Evolutionary conservation across 225 moss, liverwort and hornwort species (phyloP), one percentile per base, ranked within the genome.

Genomic region (Polytrichum formosum): DNA sequence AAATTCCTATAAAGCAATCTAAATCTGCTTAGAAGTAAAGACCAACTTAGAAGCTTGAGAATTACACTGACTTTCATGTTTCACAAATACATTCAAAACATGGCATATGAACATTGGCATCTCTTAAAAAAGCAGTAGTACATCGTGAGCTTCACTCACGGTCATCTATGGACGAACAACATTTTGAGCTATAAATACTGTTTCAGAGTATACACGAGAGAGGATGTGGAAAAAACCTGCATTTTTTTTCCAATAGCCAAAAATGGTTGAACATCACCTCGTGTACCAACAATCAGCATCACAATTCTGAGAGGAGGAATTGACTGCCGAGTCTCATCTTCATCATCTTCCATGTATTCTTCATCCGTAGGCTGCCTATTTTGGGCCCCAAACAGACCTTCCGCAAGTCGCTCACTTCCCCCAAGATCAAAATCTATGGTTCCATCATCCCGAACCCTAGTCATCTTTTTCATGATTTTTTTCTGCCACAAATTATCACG

Each of bases 221-320:
- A 46, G 46, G 13, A 46, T 46, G 61, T 10, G 26, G 73, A 33
- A 1, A 35, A 53, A 5, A 88, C 96, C 96, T 98, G 97, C 85
- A 98, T 78, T 80, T 82, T 88, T 74, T 90, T 92, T 69, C 97
- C 97, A 53, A 98, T 90, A 55, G 94, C 97, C 70, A 98, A 82
- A 85, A 98, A 98, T 54, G 97, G 97, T 75, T 98, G 97, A 70
- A 98, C 90, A 75, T 98, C 97, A 72, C 94, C 97, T 78, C 94
- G 79, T 60, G 97, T 98, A 65, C 97, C 97, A 67, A 94, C 97
- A 68, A 98, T 94, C 5, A 98, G 92, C 92, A 98, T 98, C 18
- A 98, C 97, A 74, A 98, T 84, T 76, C 76, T 88, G 18, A 98
- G 80, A 67, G 94, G 97, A 4, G 91, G 97, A 73, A 98, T 67